These are phyloP conservation scores for Pulveroboletus sp. DNA, from an alignment of 768 basidiomycete genomes.

Conservation along the genomic window DNA sequence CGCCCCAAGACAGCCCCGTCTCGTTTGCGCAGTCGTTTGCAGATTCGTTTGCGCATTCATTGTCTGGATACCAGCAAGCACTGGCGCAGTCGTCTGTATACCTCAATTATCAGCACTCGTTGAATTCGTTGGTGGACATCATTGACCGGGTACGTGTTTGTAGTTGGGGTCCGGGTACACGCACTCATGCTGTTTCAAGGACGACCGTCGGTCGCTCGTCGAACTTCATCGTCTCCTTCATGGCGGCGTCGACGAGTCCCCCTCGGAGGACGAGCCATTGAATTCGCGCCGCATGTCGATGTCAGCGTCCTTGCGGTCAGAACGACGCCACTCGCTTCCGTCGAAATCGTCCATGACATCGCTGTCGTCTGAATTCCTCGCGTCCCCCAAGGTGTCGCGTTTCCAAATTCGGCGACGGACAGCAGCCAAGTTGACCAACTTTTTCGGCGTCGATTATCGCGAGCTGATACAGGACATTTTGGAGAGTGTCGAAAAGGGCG, in stretches of 20 bases:
- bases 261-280: constrained; percentile 20
- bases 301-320: constrained; percentile 46
- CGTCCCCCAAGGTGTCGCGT: constrained; percentile 35
- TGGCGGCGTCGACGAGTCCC: constrained; percentile 20
- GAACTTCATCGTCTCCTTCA: constrained; percentile 72
- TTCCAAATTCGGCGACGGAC: constrained; percentile 73
- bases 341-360: constrained; percentile 60
- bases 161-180: neutral
- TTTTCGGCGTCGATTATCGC: constrained; percentile 85
- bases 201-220: constrained; percentile 70
- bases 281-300: constrained; percentile 30
- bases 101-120: constrained; percentile 74
- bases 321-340: constrained; percentile 71
- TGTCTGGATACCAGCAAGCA: constrained; percentile 17
- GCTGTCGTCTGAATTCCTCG: constrained; percentile 48
- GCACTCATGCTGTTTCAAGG: constrained; percentile 40
- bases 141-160: constrained; percentile 62
- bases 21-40: constrained; percentile 19
- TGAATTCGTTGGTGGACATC: constrained; percentile 79
- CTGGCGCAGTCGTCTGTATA: constrained; percentile 52
- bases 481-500: constrained; percentile 74
- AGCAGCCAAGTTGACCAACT: constrained; percentile 82
- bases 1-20: constrained; percentile 17
- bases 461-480: constrained; percentile 75
- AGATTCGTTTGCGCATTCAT: constrained; percentile 17